Percentiles rank a stretch among this genome's conserved stretches.
These are phyloP conservation scores for Cyanidiococcus yangmingshanensis DNA, from an alignment of 23 red algal species.

Conservation along the genomic window DNA sequence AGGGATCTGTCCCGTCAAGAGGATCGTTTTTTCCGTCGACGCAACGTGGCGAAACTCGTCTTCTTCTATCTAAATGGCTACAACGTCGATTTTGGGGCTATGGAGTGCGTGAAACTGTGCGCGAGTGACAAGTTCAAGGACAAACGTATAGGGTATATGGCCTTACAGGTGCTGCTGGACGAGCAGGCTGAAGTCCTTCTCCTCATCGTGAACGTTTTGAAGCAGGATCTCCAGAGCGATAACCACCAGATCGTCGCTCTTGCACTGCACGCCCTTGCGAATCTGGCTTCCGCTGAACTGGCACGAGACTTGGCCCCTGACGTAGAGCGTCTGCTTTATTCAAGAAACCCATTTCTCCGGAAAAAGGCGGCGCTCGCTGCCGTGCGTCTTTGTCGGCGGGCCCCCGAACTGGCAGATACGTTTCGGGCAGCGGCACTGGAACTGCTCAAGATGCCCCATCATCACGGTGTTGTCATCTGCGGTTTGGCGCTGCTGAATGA, in stretches of 20 bases:
- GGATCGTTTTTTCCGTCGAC: slow-evolving; percentile 70
- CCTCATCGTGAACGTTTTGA: slow-evolving; percentile 70
- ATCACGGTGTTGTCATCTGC: slow-evolving; percentile 33
- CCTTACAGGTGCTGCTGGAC: slow-evolving; percentile 76
- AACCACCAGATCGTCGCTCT: slow-evolving; percentile 61
- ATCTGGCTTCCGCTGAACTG: slow-evolving; percentile 82
- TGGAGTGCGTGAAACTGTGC: slow-evolving; percentile 91
- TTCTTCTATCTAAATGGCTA: slow-evolving; percentile 99
- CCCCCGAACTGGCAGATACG: slow-evolving; percentile 43
- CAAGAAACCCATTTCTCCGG: slow-evolving; percentile 38
- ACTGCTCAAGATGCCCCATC: slow-evolving; percentile 26
- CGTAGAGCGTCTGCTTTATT: slow-evolving; percentile 55
- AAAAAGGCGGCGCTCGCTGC: slow-evolving; percentile 87
- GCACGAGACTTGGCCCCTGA: slow-evolving; percentile 78
- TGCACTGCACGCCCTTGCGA: slow-evolving; percentile 64
- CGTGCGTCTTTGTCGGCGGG: slow-evolving; percentile 64
- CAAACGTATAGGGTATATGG: slow-evolving; percentile 91
- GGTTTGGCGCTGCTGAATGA: slow-evolving; percentile 28
- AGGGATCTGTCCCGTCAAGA: slow-evolving; percentile 89
- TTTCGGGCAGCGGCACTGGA: slow-evolving; percentile 32
- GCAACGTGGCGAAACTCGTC: slow-evolving; percentile 85
- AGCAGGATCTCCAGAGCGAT: slow-evolving; percentile 61
- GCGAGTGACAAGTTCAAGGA: slow-evolving; percentile 78
- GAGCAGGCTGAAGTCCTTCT: slow-evolving; percentile 71
- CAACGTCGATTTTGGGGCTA: slow-evolving; percentile 79